Evolutionary conservation across 805 yeast species (phyloP).

Genomic region (Kluyveromyces aestuarii): DNA sequence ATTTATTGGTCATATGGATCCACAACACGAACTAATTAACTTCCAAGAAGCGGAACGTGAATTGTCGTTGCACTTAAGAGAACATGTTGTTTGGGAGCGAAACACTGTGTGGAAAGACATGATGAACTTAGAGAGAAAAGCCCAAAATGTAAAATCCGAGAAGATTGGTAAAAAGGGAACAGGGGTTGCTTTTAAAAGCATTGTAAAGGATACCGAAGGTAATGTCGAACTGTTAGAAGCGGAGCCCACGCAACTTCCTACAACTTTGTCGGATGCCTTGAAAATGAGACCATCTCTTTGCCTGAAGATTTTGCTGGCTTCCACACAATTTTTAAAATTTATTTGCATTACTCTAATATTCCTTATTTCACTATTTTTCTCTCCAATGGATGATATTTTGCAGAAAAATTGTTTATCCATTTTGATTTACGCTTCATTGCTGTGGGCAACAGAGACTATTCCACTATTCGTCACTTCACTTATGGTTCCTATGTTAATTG

Average conservation of each 20-base stretch:
- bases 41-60: slow-evolving; percentile 37
- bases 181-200: background rate
- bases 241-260: slow-evolving; percentile 16
- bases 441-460: slow-evolving; percentile 94
- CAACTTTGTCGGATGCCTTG: slow-evolving; percentile 13
- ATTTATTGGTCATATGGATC: slow-evolving; percentile 33
- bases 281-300: slow-evolving; percentile 10
- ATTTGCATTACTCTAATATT: slow-evolving; percentile 41
- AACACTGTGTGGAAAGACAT: slow-evolving; percentile 97
- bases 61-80: slow-evolving; percentile 56
- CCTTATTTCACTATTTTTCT: slow-evolving; percentile 32
- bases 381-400: slow-evolving; percentile 55
- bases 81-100: slow-evolving; percentile 94
- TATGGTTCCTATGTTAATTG: slow-evolving; percentile 72
- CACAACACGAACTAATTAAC: slow-evolving; percentile 12
- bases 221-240: slow-evolving; percentile 14
- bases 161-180: slow-evolving; percentile 8
- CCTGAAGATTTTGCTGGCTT: slow-evolving; percentile 15
- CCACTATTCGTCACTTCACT: slow-evolving; percentile 88
- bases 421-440: slow-evolving; percentile 66
- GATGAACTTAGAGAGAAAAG: slow-evolving; percentile 80
- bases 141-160: slow-evolving; percentile 59
- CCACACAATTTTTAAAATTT: slow-evolving; percentile 35
- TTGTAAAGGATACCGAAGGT: slow-evolving; percentile 9
- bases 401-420: slow-evolving; percentile 78